These are phyloP conservation scores for Scytalidium sp. DNA, from an alignment of 2,329 filamentous ascomycete genomes.

Conservation along the genomic window DNA sequence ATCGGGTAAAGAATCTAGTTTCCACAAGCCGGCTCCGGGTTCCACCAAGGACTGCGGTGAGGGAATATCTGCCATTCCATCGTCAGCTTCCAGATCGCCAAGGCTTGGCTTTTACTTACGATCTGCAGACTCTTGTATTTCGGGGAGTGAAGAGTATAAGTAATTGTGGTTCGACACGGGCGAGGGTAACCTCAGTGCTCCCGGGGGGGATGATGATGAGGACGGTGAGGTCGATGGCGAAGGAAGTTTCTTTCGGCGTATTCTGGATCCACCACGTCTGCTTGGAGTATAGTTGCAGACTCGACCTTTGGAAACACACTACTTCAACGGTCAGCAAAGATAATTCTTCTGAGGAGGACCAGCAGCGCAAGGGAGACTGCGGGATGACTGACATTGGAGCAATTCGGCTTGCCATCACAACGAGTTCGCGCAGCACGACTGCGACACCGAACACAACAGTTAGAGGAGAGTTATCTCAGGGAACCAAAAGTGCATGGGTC, in stretches of 20 bases:
- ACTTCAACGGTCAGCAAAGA: not conserved
- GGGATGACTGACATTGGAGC: constrained; percentile 37
- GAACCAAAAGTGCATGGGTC: not conserved
- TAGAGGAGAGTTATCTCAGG: not conserved
- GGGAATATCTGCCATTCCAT: not conserved
- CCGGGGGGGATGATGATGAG: not conserved
- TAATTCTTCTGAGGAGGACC: no score
- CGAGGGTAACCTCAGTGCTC: not conserved
- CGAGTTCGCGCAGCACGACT: constrained; percentile 44
- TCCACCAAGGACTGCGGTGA: constrained; percentile 18
- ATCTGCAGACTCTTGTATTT: not conserved
- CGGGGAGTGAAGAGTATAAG: not conserved
- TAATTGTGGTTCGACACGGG: not conserved
- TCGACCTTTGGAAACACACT: constrained; percentile 26
- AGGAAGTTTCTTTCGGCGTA: constrained; percentile 13
- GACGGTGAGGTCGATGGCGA: not conserved
- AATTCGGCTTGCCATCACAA: constrained; percentile 43
- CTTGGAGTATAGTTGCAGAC: constrained; percentile 25
- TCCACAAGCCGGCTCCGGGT: constrained; percentile 45
- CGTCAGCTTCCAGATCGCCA: not conserved
- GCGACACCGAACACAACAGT: constrained; percentile 9
- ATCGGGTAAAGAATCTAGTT: constrained; percentile 41
- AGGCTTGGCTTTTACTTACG: not conserved
- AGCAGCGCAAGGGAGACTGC: not conserved
- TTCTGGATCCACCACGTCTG: constrained; percentile 24